Base-by-base conservation (phyloP, 768 basidiomycete genomes). In the Dioszegia aurantiaca region DNA sequence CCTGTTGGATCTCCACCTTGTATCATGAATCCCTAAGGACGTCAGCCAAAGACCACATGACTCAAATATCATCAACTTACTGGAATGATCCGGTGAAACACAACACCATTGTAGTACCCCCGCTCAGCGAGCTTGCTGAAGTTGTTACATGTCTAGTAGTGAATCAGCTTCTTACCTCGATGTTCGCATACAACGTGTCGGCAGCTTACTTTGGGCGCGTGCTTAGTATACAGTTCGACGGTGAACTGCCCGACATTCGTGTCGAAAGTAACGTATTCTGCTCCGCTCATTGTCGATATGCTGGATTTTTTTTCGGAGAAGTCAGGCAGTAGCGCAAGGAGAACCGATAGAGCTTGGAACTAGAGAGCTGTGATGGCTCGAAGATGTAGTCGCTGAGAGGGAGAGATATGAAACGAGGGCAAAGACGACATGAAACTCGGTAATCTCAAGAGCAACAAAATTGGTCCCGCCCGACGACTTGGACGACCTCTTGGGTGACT, bases 1-100 rank as follows among this genome's bases (percentile, higher is more conserved):
- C 94, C 94, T 16, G 92, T 94, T 11, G 93, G 94, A 75, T 94
- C 92, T 40, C 93, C 94, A 37, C 79, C 86, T 79, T 99, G 94
- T 16, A 95, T 86, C 94, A 97, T 97, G 72, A 97, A 97, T 73
- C 93, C 92, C 87, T 93, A 68, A 4, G 30, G 48, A 3, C 2
- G 31, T 59, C 57, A 54, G 57, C 44, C 16, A 12, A 17, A n/a
- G n/a, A n/a, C n/a, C n/a, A n/a, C n/a, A n/a, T n/a, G n/a, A n/a
- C n/a, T n/a, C n/a, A n/a, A n/a, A n/a, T n/a, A n/a, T n/a, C n/a
- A 23, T 43, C 37, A 4, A 77, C 84, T 46, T 62, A 91, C 91
- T 39, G 87, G 80, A 46, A 98, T 87, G 65, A 98, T 87, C 33
- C 94, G 86, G 79, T 97, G 94, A 73, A 95, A 97, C 46, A 89